These are phyloP conservation scores for Moringa oleifera DNA, from an alignment of 345 rosid species.

Conservation along the genomic window DNA sequence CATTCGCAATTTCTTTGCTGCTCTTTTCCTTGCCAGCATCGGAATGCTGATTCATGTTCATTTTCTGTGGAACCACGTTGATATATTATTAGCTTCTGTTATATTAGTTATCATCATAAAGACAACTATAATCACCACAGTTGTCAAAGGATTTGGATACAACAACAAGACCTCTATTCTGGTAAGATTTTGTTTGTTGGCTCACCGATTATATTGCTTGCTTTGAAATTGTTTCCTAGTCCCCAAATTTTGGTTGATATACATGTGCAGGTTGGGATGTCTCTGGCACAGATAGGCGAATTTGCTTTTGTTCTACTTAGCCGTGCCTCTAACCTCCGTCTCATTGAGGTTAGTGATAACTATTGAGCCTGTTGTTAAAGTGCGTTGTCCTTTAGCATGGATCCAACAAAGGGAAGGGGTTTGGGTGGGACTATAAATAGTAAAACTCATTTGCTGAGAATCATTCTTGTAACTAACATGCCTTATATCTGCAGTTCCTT, in stretches of 20 bases:
- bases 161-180: constrained; percentile 82
- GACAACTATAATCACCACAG: constrained; percentile 53
- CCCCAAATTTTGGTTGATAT: too few species aligned
- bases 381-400: too few species aligned
- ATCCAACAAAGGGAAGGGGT: not conserved
- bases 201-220: not conserved
- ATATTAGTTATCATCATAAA: constrained; percentile 70
- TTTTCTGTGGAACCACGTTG: constrained; percentile 91
- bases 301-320: constrained; percentile 95
- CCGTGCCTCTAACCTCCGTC: constrained; percentile 94
- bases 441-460: too few species aligned
- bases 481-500: too few species aligned
- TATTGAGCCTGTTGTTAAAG: not conserved
- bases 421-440: too few species aligned
- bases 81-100: constrained; percentile 79
- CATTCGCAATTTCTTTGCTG: constrained; percentile 90
- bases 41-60: constrained; percentile 91
- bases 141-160: constrained; percentile 85
- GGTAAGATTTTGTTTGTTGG: constrained; percentile 72
- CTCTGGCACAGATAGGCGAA: constrained; percentile 96
- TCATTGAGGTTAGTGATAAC: constrained; percentile 67
- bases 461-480: too few species aligned
- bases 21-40: constrained; percentile 87
- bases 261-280: constrained; percentile 79
- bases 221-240: too few species aligned